phyloP scores from a whole-genome alignment of 257 asterid species.

The Solanum boliviense region DNA sequence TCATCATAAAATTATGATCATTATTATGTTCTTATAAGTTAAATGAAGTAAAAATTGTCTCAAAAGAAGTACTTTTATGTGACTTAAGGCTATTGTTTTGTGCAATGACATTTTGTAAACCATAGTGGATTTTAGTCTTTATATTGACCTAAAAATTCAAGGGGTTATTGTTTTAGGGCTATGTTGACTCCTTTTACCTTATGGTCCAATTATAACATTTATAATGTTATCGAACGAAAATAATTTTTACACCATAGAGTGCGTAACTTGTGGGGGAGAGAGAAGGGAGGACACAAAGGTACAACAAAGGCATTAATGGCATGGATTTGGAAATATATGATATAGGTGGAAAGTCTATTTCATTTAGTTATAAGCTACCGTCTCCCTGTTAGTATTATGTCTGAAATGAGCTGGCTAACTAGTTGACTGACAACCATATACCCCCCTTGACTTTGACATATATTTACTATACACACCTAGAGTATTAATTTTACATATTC shows the following conservation, averaged over 20 bases:
- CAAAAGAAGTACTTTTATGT: neutral
- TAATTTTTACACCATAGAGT: neutral
- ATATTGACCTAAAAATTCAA: no score
- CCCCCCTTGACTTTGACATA: neutral
- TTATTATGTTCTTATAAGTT: neutral
- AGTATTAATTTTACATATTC: neutral
- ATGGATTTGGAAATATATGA: conserved; percentile 35
- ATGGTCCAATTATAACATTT: neutral
- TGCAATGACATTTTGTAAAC: no score
- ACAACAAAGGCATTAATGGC: conserved; percentile 37
- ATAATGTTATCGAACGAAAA: neutral
- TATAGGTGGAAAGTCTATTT: conserved; percentile 60
- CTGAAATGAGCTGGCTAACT: conserved; percentile 41
- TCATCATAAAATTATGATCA: neutral
- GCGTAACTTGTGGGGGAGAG: neutral
- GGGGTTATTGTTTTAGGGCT: neutral
- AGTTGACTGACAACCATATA: conserved; percentile 2
- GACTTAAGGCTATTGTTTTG: no score
- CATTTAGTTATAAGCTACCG: conserved; percentile 56
- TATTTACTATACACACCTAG: neutral
- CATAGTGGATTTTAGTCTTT: neutral
- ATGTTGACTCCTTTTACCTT: neutral
- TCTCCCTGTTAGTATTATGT: conserved; percentile 28
- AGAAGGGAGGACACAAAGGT: conserved; percentile 10
- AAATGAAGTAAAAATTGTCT: neutral